These are phyloP conservation scores for Pezicula rhizophila DNA, from an alignment of 2,329 filamentous ascomycete species.

Conservation along the genomic window DNA sequence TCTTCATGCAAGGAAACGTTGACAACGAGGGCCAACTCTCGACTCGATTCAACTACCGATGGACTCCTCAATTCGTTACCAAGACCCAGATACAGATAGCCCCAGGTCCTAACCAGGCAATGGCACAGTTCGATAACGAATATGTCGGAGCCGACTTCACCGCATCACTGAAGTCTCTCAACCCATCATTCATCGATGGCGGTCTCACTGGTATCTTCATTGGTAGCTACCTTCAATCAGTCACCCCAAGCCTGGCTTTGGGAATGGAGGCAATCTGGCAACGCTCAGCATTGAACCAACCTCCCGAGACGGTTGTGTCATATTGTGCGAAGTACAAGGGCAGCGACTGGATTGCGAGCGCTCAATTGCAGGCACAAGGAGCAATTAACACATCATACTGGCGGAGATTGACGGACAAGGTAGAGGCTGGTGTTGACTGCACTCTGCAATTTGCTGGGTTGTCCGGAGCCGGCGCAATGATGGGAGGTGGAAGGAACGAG, in stretches of 20 bases:
- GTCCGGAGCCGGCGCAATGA: slow-evolving; percentile 54
- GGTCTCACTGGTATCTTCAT: slow-evolving; percentile 93
- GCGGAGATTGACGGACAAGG: slow-evolving; percentile 85
- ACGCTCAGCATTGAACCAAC: slow-evolving; percentile 73
- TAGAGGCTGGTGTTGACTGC: slow-evolving; percentile 93
- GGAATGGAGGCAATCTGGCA: slow-evolving; percentile 94
- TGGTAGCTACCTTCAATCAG: slow-evolving; percentile 87
- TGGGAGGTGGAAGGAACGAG: slow-evolving; percentile 77
- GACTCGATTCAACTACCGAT: slow-evolving; percentile 89
- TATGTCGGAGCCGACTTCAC: slow-evolving; percentile 92
- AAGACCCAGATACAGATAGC: slow-evolving; percentile 86
- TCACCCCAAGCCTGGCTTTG: slow-evolving; percentile 80
- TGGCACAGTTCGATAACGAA: slow-evolving; percentile 92
- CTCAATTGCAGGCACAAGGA: slow-evolving; percentile 75
- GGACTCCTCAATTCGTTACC: slow-evolving; percentile 72
- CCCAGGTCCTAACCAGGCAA: slow-evolving; percentile 70
- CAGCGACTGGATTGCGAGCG: slow-evolving; percentile 86
- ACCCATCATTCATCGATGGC: slow-evolving; percentile 90
- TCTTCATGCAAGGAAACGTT: slow-evolving; percentile 92
- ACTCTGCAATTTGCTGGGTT: slow-evolving; percentile 74
- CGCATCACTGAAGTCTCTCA: slow-evolving; percentile 86
- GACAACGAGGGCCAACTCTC: slow-evolving; percentile 87
- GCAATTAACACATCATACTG: slow-evolving; percentile 90
- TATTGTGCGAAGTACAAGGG: slow-evolving; percentile 91
- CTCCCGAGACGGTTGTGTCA: slow-evolving; percentile 84